phyloP scores from a whole-genome alignment of 2,329 filamentous ascomycete species.

The Aspergillus piperis region DNA sequence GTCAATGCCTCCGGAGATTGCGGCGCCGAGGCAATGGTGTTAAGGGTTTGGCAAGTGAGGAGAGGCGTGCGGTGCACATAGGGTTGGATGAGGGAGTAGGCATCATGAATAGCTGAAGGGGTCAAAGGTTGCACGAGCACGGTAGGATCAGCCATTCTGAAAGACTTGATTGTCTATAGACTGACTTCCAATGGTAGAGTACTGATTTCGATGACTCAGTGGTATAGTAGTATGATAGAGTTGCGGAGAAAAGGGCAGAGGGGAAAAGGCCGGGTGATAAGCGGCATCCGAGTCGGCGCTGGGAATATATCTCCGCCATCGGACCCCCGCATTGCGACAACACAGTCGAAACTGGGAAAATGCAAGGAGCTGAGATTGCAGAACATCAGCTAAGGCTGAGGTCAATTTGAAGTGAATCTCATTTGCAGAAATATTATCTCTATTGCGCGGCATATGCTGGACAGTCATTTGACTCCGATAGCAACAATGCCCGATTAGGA shows the following conservation, averaged over 20 bases:
- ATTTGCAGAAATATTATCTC: background rate
- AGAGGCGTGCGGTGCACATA: constrained; percentile 84
- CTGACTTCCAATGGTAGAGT: background rate
- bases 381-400: background rate
- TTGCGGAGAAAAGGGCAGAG: background rate
- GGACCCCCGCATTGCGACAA: background rate
- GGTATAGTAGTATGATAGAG: background rate
- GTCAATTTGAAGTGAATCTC: background rate
- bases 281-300: background rate
- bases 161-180: background rate
- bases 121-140: constrained; percentile 56
- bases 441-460: background rate
- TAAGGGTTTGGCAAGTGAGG: constrained; percentile 74
- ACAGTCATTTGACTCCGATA: background rate
- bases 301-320: background rate
- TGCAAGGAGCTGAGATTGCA: background rate
- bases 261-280: background rate
- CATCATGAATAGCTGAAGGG: constrained; percentile 68
- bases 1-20: constrained; percentile 56
- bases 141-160: constrained; percentile 46
- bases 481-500: background rate
- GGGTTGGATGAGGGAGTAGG: constrained; percentile 70
- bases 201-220: too few species aligned
- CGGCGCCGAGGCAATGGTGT: constrained; percentile 71
- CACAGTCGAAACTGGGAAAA: background rate